phyloP scores from a whole-genome alignment of 2,329 filamentous ascomycete species.

The Cercospora brassicicola region DNA sequence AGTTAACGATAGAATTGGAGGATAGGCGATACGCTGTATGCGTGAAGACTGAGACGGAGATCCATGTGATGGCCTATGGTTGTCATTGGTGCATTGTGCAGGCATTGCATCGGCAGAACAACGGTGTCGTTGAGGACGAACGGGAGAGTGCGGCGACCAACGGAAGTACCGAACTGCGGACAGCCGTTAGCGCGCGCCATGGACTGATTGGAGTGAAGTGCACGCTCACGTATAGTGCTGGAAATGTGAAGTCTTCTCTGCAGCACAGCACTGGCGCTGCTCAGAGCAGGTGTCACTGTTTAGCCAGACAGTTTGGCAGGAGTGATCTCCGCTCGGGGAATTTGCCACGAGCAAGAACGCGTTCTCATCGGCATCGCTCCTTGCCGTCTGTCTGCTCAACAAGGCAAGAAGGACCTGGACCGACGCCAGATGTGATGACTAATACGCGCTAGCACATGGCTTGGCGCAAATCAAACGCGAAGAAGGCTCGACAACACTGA shows the following conservation, averaged over 20 bases:
- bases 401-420: neutral
- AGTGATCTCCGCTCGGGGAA: neutral
- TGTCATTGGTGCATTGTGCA: neutral
- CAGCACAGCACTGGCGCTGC: neutral
- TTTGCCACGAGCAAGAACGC: neutral
- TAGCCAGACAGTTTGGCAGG: neutral
- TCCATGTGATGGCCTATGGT: neutral
- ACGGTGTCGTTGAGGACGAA: neutral
- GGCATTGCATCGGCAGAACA: neutral
- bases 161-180: slow-evolving; percentile 12
- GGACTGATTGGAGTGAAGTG: slow-evolving; percentile 2
- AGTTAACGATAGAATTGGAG: neutral
- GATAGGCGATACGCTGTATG: neutral
- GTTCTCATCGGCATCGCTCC: neutral
- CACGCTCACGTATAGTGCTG: neutral
- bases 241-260: neutral
- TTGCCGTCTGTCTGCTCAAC: neutral
- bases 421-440: neutral
- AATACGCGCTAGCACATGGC: neutral
- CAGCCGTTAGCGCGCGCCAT: slow-evolving; percentile 7
- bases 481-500: neutral
- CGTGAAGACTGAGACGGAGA: neutral
- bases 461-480: neutral
- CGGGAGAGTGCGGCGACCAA: slow-evolving; percentile 10
- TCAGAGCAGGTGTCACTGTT: neutral